Percentiles rank a stretch among this genome's conserved stretches.
Conservation (phyloP, 768 basidiomycete species). For the Pisolithus albus region DNA sequence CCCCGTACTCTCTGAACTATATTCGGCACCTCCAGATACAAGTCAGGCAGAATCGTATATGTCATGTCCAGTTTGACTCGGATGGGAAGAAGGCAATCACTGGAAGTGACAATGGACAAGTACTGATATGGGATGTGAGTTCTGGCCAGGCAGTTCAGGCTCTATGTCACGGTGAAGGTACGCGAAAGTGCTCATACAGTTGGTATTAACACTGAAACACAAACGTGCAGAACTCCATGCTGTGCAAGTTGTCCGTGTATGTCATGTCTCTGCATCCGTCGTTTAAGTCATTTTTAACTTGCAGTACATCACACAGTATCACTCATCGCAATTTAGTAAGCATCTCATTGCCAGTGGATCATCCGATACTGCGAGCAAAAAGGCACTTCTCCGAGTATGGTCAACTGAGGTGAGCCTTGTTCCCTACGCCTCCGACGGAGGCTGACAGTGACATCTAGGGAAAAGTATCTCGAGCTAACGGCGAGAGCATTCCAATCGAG, state of each 20-base stretch:
- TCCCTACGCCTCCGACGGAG: no score
- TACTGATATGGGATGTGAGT: background rate
- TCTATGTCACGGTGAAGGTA: background rate
- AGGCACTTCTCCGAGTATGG: background rate
- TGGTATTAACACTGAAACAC: background rate
- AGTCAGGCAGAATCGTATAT: background rate
- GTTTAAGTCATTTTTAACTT: background rate
- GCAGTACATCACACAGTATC: background rate
- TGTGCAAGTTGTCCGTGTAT: background rate
- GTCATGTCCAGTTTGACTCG: background rate
- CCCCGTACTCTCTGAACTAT: background rate
- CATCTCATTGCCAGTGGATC: background rate
- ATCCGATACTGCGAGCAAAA: background rate
- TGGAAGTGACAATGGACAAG: conserved; percentile 2
- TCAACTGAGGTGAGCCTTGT: no score
- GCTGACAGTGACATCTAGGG: no score
- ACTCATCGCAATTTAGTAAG: background rate
- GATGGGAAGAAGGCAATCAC: background rate
- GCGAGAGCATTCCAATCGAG: no score
- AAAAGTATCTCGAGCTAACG: no score
- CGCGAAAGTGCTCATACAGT: background rate
- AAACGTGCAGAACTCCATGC: background rate
- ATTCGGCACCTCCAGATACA: background rate
- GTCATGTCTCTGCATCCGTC: no score
- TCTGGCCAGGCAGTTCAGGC: background rate